Evolutionary conservation across 345 rosid genomes (phyloP).

Genomic region (Populus tremula): DNA sequence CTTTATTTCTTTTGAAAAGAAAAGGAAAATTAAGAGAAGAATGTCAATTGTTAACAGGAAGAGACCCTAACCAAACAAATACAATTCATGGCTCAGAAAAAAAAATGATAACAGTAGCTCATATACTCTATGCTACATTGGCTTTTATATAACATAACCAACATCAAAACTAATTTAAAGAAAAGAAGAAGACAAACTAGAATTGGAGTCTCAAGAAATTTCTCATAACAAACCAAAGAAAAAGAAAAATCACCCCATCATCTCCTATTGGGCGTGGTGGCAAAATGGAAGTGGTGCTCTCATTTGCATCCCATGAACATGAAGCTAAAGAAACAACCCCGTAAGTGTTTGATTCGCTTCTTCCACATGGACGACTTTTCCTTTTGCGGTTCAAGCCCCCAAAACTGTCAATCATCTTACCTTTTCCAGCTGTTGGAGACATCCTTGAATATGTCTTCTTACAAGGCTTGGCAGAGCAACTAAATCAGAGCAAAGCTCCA

Average conservation of each 20-base stretch:
- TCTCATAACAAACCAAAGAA: neutral
- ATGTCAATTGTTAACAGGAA: no score
- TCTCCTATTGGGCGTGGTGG: constrained; percentile 8
- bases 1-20: no score
- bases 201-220: neutral
- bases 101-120: no score
- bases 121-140: no score
- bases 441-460: neutral
- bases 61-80: no score
- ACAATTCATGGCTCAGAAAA: no score
- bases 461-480: neutral
- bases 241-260: constrained; percentile 12
- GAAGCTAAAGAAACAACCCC: neutral
- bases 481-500: neutral
- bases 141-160: no score
- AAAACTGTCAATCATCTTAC: neutral
- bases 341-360: neutral
- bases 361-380: neutral
- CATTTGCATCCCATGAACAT: neutral
- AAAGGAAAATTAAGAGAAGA: no score
- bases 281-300: neutral
- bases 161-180: neutral
- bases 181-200: neutral
- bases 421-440: neutral
- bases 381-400: neutral